Evolutionary conservation across 148 eudicot species (phyloP).

Genomic region (Spergularia marina): DNA sequence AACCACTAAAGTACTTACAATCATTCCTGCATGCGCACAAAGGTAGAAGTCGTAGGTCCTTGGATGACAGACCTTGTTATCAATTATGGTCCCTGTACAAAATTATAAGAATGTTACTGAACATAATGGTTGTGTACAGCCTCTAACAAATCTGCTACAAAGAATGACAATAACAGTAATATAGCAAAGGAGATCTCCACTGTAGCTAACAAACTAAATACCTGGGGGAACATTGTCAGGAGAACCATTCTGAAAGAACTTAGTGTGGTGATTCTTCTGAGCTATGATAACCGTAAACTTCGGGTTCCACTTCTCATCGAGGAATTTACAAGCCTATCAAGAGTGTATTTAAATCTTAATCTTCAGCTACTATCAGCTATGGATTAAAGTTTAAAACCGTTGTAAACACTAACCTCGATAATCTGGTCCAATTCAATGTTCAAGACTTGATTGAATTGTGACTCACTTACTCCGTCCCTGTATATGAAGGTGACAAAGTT

Average conservation of each 20-base stretch:
- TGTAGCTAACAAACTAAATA: slow-evolving; percentile 8
- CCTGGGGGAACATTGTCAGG: slow-evolving; percentile 96
- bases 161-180: background rate
- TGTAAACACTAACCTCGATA: slow-evolving; percentile 48
- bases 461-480: slow-evolving; percentile 94
- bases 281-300: slow-evolving; percentile 79
- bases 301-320: slow-evolving; percentile 82
- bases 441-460: slow-evolving; percentile 87
- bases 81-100: slow-evolving; percentile 76
- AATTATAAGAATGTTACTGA: background rate
- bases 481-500: background rate
- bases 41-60: slow-evolving; percentile 81
- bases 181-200: background rate
- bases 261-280: slow-evolving; percentile 89
- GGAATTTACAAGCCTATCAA: slow-evolving; percentile 67
- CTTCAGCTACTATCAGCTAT: background rate
- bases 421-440: slow-evolving; percentile 80
- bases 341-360: background rate
- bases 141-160: background rate
- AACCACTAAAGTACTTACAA: slow-evolving; percentile 45
- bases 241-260: slow-evolving; percentile 67
- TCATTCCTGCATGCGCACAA: slow-evolving; percentile 96
- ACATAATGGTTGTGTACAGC: background rate
- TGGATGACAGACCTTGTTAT: slow-evolving; percentile 85
- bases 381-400: background rate